Evolutionary conservation across 768 basidiomycete genomes (phyloP).

Genomic region (Leucosporidium scottii): DNA sequence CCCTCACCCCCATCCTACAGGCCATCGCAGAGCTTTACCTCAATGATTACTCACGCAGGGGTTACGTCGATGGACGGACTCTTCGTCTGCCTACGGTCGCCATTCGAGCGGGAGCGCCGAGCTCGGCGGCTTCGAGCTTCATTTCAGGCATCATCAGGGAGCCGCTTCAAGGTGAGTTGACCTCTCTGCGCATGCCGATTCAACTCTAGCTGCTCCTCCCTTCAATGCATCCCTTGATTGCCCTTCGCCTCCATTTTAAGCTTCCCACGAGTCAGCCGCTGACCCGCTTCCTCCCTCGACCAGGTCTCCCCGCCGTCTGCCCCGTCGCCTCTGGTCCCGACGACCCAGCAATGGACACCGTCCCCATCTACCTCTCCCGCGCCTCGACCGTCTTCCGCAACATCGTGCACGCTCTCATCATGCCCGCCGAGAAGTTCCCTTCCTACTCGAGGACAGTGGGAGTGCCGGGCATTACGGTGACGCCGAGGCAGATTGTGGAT

Average conservation of each 20-base stretch:
- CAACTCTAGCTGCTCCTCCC: no score
- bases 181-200: no score
- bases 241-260: no score
- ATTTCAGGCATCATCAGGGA: conserved; percentile 58
- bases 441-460: conserved; percentile 53
- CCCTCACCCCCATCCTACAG: no score
- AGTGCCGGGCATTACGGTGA: conserved; percentile 56
- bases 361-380: conserved; percentile 52
- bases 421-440: conserved; percentile 48
- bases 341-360: conserved; percentile 17
- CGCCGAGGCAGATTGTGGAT: conserved; percentile 52
- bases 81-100: conserved; percentile 57
- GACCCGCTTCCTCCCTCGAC: conserved; percentile 45
- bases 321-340: not conserved
- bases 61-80: conserved; percentile 56
- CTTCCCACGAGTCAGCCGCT: no score
- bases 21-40: conserved; percentile 53
- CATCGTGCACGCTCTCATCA: conserved; percentile 49
- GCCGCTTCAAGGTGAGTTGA: conserved; percentile 50
- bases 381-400: conserved; percentile 53
- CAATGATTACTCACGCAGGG: conserved; percentile 56
- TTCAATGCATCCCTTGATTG: no score
- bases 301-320: not conserved
- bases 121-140: conserved; percentile 54
- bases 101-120: conserved; percentile 53